Conservation (phyloP, 1,284 basidiomycete species). For the Ceratobasidium papillatum region DNA sequence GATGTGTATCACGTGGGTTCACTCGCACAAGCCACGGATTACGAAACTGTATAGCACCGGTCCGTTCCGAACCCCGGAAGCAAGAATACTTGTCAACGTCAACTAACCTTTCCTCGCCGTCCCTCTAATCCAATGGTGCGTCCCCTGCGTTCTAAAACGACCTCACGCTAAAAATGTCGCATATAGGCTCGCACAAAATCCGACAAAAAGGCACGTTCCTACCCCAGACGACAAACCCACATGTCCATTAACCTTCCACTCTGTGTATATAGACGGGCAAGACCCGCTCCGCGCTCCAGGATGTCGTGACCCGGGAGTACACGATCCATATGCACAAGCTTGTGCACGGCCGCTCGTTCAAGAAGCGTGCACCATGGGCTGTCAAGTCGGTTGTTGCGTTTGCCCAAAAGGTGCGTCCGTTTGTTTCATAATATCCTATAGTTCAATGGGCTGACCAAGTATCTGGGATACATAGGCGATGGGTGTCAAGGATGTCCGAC, state of each 20-base stretch:
- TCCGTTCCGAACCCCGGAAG: too few relatives aligned
- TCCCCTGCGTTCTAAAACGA: not conserved
- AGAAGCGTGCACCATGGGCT: constrained; percentile 93
- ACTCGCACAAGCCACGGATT: too few relatives aligned
- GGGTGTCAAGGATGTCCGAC: constrained; percentile 90
- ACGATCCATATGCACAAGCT: constrained; percentile 95
- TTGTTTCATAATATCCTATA: not conserved
- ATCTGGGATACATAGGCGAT: constrained; percentile 63
- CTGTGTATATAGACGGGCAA: constrained; percentile 69
- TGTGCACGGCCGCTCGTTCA: constrained; percentile 90
- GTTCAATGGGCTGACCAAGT: not conserved
- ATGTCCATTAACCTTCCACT: not conserved
- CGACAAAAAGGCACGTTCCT: constrained; percentile 32
- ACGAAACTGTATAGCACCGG: too few relatives aligned
- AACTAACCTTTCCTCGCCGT: constrained; percentile 14
- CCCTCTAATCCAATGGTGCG: constrained; percentile 34
- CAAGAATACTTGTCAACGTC: constrained; percentile 23
- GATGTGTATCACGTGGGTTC: too few relatives aligned
- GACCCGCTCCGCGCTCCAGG: constrained; percentile 91
- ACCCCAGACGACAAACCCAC: too few relatives aligned
- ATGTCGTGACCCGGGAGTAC: constrained; percentile 97
- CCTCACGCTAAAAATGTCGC: not conserved
- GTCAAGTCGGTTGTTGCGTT: constrained; percentile 92
- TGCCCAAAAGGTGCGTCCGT: constrained; percentile 68
- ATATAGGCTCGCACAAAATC: constrained; percentile 37